A percentile compares a stretch with the other conserved stretches of the same genome.
Conservation (phyloP, 495 filamentous ascomycete genomes). For the Hyaloscypha hepaticicola region DNA sequence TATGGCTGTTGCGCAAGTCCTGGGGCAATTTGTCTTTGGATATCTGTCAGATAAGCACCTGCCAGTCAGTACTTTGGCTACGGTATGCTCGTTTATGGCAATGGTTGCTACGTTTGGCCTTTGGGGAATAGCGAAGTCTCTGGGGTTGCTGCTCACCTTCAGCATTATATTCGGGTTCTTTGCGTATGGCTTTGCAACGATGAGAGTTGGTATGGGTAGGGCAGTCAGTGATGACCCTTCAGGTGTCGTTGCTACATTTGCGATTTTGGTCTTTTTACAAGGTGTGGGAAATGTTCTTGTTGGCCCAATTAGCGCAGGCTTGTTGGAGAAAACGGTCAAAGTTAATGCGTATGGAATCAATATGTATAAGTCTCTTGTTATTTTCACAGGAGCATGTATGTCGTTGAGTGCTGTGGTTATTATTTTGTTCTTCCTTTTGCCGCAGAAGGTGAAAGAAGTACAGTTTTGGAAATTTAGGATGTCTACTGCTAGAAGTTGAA, state of each 20-base stretch:
- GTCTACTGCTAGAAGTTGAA: neutral
- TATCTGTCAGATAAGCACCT: constrained; percentile 36
- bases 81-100: constrained; percentile 36
- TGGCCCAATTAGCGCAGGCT: constrained; percentile 36
- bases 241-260: constrained; percentile 52
- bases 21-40: constrained; percentile 39
- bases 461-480: neutral
- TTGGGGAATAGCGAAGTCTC: constrained; percentile 37
- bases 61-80: constrained; percentile 27
- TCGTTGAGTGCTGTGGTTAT: constrained; percentile 16
- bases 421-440: constrained; percentile 34
- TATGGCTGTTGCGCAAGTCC: constrained; percentile 35
- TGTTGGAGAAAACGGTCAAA: constrained; percentile 37
- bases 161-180: constrained; percentile 42
- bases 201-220: constrained; percentile 35
- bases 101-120: constrained; percentile 32
- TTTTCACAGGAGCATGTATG: constrained; percentile 48
- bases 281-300: constrained; percentile 41
- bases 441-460: constrained; percentile 12
- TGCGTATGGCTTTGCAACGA: constrained; percentile 36
- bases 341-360: constrained; percentile 46
- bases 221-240: constrained; percentile 36
- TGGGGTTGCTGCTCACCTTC: constrained; percentile 34
- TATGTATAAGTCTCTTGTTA: constrained; percentile 50
- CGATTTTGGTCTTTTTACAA: constrained; percentile 36